Percentiles rank a stretch among this genome's conserved stretches.
phyloP scores from a whole-genome alignment of 2,329 filamentous ascomycete genomes.

The Penicillium frequentans region DNA sequence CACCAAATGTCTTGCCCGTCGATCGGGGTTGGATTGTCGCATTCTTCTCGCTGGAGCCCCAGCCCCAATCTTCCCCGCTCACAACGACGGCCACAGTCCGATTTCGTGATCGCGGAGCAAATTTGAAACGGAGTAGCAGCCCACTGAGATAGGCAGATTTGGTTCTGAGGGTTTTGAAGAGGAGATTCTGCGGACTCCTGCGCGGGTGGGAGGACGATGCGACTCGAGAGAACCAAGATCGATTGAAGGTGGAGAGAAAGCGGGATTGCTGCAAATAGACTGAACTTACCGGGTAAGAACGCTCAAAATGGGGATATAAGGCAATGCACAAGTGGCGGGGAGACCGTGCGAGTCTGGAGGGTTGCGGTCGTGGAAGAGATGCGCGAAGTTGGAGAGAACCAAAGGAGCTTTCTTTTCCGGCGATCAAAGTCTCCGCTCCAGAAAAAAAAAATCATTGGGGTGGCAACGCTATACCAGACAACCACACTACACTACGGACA shows the following conservation, averaged over 20 bases:
- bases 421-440: conserved; percentile 28
- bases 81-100: neutral
- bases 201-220: conserved; percentile 16
- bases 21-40: conserved; percentile 13
- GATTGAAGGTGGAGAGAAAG: conserved; percentile 14
- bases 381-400: conserved; percentile 26
- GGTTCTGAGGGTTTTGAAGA: neutral
- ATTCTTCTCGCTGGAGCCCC: conserved; percentile 10
- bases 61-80: conserved; percentile 8
- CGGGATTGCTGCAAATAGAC: conserved; percentile 14
- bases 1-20: neutral
- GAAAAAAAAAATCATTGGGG: conserved; percentile 28
- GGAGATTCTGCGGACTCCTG: conserved; percentile 9
- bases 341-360: conserved; percentile 15
- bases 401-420: conserved; percentile 31
- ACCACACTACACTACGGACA: neutral
- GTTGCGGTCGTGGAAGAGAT: conserved; percentile 17
- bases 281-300: conserved; percentile 17
- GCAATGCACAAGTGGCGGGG: conserved; percentile 7
- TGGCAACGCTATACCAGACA: conserved; percentile 24
- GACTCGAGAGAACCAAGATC: conserved; percentile 12
- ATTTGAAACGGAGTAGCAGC: neutral
- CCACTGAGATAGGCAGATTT: neutral
- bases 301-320: neutral
- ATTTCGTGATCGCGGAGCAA: neutral